Conservation (phyloP, 768 basidiomycete genomes). For the Suillus subalutaceus region DNA sequence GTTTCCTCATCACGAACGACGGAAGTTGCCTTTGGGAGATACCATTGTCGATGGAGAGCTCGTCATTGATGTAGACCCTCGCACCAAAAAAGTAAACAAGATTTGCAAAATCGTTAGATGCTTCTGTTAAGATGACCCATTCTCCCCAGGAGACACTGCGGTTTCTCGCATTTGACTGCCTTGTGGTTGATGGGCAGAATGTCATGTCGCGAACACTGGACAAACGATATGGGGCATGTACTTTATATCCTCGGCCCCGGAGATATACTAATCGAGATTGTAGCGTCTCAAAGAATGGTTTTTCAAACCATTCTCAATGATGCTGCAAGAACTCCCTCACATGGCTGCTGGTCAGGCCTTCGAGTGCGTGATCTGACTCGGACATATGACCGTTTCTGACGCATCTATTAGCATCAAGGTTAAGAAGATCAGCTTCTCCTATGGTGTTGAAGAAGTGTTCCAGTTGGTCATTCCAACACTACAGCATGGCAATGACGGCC, state of each 20-base stretch:
- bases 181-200: slow-evolving; percentile 84
- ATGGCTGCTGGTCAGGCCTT: slow-evolving; percentile 73
- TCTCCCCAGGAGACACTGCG: slow-evolving; percentile 71
- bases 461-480: slow-evolving; percentile 79
- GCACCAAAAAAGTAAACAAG: slow-evolving; percentile 62
- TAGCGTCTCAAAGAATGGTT: slow-evolving; percentile 76
- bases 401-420: slow-evolving; percentile 66
- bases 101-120: not conserved
- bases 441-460: slow-evolving; percentile 87
- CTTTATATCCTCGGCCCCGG: not conserved
- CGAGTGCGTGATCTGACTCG: slow-evolving; percentile 57
- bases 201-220: slow-evolving; percentile 83
- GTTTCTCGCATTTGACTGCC: slow-evolving; percentile 89
- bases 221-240: slow-evolving; percentile 86
- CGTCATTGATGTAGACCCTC: slow-evolving; percentile 85
- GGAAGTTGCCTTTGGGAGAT: slow-evolving; percentile 65
- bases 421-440: slow-evolving; percentile 87
- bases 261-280: not conserved
- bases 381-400: slow-evolving; percentile 9
- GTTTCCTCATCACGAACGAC: slow-evolving; percentile 88
- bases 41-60: slow-evolving; percentile 94
- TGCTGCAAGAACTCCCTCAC: slow-evolving; percentile 68
- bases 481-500: slow-evolving; percentile 92
- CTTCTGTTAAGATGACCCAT: slow-evolving; percentile 8
- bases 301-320: slow-evolving; percentile 75